Base-by-base conservation (phyloP, 2,329 filamentous ascomycete species). In the Sporothrix luriei region DNA sequence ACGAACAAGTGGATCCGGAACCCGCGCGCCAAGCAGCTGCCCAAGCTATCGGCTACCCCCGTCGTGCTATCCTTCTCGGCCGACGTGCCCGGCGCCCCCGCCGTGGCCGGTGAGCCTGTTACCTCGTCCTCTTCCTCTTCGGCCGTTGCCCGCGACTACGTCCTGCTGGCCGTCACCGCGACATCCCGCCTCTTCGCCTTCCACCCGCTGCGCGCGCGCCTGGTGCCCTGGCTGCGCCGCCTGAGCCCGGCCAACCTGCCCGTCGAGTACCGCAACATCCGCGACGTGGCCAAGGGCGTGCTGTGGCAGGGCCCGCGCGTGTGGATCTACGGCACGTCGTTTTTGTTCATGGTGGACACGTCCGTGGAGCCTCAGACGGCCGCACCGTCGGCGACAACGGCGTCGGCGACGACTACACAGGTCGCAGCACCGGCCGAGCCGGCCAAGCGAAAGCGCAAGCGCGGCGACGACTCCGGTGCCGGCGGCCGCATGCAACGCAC, bases 311-410 rank as follows among this genome's bases (percentile, higher is more conserved):
- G 90, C 0, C 82, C 83, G 38, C 87, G 94, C 16, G 80, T 94
- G 9, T 98, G 94, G 93, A 81, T 98, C 24, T 97, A 97, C 76
- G 94, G 94, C 7, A 87, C 88, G 52, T 89, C 87, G 0, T 98
- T 93, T 85, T 79, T 99, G 29, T 93, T 92, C 81, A 98, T 98
- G 94, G 87, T 99, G 71, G 93, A 98, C 78, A 82, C 97, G 40
- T 86, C 87, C 24, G 85, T 86, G 75, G 90, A 97, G 77, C 48
- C 70, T 14, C 38, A 24, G 33, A 21, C 21, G 14, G 21, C 26
- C 10, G 2, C 64, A 6, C 29, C 40, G 9, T 19, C 52, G 46
- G 10, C 40, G 14, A 16, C 40, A 13, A 13, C 40, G 4, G 40
- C 40, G 13, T 2, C 33, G n/a, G 9, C 62, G 3, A 10, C 51